A percentile compares a stretch with the other conserved stretches of the same genome.
Conservation (phyloP, 75 land plant species). For the Selaginella tamariscina region DNA sequence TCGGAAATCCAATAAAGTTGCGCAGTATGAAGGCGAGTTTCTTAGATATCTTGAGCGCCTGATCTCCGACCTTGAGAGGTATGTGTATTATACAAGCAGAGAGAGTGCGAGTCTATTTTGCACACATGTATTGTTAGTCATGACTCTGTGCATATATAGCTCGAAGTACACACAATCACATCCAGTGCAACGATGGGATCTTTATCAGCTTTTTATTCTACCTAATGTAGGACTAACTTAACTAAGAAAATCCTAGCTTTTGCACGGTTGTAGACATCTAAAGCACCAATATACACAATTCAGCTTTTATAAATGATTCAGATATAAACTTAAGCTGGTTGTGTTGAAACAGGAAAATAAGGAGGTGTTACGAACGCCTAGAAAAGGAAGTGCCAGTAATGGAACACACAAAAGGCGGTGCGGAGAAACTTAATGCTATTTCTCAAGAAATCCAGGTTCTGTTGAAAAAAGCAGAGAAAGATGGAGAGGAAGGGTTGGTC, state of each 20-base stretch:
- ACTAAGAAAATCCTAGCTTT: background rate
- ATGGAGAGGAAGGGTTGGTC: constrained; percentile 27
- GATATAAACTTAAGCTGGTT: background rate
- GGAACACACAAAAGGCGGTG: constrained; percentile 19
- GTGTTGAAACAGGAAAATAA: constrained; percentile 22
- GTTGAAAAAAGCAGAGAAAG: constrained; percentile 25
- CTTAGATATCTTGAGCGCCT: constrained; percentile 26
- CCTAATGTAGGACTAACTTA: background rate
- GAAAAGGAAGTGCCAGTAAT: constrained; percentile 28
- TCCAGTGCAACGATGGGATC: background rate
- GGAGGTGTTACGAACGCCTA: constrained; percentile 23
- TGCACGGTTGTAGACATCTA: background rate
- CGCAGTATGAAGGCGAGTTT: constrained; percentile 26
- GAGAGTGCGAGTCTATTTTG: background rate
- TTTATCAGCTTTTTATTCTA: background rate
- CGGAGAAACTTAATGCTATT: constrained; percentile 23
- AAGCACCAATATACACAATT: background rate
- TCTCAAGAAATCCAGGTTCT: constrained; percentile 23
- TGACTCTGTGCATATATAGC: too few relatives aligned
- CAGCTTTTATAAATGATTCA: background rate
- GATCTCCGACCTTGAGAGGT: constrained; percentile 28
- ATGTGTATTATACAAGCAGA: background rate
- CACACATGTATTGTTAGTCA: too few relatives aligned
- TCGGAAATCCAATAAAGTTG: constrained; percentile 20
- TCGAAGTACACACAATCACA: background rate